Percentiles rank a stretch among this genome's conserved stretches.
phyloP scores from a whole-genome alignment of 1,139 yeast genomes.

The Candida glucosophila region DNA sequence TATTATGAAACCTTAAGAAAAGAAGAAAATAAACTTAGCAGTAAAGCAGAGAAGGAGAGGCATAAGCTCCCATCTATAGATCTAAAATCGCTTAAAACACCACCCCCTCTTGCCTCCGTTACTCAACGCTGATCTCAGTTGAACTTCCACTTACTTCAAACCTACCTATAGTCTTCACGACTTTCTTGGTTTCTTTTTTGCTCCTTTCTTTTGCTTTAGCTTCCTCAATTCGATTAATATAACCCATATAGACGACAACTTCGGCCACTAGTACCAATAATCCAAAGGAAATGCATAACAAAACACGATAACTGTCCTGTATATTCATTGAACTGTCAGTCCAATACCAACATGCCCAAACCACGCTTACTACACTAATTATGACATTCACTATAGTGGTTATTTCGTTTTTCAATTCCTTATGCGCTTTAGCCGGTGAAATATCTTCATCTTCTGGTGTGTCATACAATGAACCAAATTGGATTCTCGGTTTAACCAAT shows the following conservation, averaged over 20 bases:
- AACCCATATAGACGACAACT: conserved; percentile 81
- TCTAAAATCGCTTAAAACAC: conserved; percentile 27
- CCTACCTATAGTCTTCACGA: conserved; percentile 29
- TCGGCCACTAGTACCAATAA: conserved; percentile 77
- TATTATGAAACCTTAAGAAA: conserved; percentile 35
- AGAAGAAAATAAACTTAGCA: conserved; percentile 18
- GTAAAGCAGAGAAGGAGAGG: conserved; percentile 5
- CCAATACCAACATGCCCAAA: conserved; percentile 93
- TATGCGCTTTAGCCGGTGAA: conserved; percentile 50
- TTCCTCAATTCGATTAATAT: conserved; percentile 59
- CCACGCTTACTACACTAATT: conserved; percentile 74
- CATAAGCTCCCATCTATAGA: conserved; percentile 10
- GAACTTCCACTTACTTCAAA: no score
- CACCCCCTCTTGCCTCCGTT: conserved; percentile 42
- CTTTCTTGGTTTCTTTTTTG: conserved; percentile 52
- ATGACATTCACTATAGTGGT: conserved; percentile 77
- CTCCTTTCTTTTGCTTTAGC: conserved; percentile 51
- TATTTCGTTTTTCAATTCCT: conserved; percentile 67
- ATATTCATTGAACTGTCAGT: conserved; percentile 53
- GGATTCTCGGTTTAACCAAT: conserved; percentile 31
- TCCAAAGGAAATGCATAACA: conserved; percentile 65
- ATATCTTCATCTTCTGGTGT: conserved; percentile 20
- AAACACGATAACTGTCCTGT: conserved; percentile 48
- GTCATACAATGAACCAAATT: conserved; percentile 26
- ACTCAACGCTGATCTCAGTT: conserved; percentile 11